Evolutionary conservation across 208 protist species (phyloP), one percentile per base, ranked within the genome.

Genomic region (Balamuthia mandrillaris): DNA sequence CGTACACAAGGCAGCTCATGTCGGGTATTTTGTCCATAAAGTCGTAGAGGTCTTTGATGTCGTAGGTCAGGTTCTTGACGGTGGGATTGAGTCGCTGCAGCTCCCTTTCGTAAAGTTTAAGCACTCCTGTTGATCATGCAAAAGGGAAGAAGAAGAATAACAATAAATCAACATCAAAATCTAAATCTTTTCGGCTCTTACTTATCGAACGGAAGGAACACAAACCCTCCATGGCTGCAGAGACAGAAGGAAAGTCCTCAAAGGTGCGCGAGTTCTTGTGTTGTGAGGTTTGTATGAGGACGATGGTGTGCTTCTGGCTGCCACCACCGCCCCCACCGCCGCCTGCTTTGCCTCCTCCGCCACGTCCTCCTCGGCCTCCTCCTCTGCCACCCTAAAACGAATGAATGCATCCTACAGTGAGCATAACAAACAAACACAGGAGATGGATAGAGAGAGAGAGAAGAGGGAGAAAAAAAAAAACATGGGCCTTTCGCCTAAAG

Each of bases 231-330:
- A 89, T 70, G 33, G 81, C 79, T 74, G 66, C 58, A 31, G 81
- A 35, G 7, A 89, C 86, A 21, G 86, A 83, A 63, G 85, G 81
- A 66, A 86, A 89, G 51, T 89, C 86, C 39, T 70, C 82, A 58
- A 84, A 89, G 18, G 86, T 89, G 65, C 86, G 58, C 5, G 68
- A 63, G 24, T 84, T 51, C 37, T 79, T 60, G 29, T 56, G 31
- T 9, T 24, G n/a, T 6, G 68, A 56, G 60, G 81, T 58, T 49
- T 89, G 86, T 27, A 89, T 42, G 0, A 89, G 47, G 35, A 89
- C 49, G 18, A 89, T 89, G 2, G 86, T 89, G 68, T 89, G 86
- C 51, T 60, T 81, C n/a, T n/a, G n/a, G n/a, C n/a, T n/a, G n/a
- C n/a, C n/a, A n/a, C n/a, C n/a, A n/a, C n/a, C n/a, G n/a, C n/a